These are phyloP conservation scores for Sungouiella thailandica DNA, from an alignment of 805 yeast genomes.

Conservation along the genomic window DNA sequence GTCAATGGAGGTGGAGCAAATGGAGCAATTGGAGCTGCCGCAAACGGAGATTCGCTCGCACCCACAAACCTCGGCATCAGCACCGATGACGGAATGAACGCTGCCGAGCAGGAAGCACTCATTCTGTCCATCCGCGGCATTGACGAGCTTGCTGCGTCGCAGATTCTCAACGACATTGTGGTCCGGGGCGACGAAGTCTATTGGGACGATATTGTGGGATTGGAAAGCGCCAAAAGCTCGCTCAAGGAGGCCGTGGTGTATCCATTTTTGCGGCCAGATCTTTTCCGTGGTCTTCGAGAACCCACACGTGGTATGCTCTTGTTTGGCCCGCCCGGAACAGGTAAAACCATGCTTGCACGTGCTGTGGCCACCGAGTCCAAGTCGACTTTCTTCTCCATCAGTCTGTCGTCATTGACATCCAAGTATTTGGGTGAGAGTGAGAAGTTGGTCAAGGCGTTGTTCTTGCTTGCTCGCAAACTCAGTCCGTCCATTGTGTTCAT, in stretches of 20 bases:
- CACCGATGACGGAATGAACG: conserved; percentile 6
- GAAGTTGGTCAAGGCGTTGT: conserved; percentile 84
- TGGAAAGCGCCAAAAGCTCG: conserved; percentile 82
- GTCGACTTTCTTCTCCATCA: conserved; percentile 86
- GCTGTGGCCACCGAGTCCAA: conserved; percentile 95
- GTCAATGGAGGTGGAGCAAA: neutral
- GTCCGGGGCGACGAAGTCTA: conserved; percentile 85
- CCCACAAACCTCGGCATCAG: too few relatives aligned
- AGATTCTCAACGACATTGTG: conserved; percentile 82
- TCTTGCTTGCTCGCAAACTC: conserved; percentile 74
- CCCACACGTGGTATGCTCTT: conserved; percentile 95
- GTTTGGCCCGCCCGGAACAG: conserved; percentile 99
- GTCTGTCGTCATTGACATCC: conserved; percentile 86
- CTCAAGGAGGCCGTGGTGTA: conserved; percentile 93
- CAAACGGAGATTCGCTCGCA: neutral
- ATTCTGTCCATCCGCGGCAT: conserved; percentile 60
- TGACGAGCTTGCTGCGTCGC: conserved; percentile 73
- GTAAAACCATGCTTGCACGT: conserved; percentile 94
- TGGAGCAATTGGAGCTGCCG: neutral
- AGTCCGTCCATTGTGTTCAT: conserved; percentile 94
- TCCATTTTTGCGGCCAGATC: conserved; percentile 90
- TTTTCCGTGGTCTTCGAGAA: conserved; percentile 85
- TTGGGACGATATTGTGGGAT: conserved; percentile 95
- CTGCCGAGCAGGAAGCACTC: conserved; percentile 30
- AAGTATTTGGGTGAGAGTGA: conserved; percentile 90